Evolutionary conservation across 305 asterid species (phyloP), one percentile per base, ranked within the genome.

Genomic region (Rubia balearica): DNA sequence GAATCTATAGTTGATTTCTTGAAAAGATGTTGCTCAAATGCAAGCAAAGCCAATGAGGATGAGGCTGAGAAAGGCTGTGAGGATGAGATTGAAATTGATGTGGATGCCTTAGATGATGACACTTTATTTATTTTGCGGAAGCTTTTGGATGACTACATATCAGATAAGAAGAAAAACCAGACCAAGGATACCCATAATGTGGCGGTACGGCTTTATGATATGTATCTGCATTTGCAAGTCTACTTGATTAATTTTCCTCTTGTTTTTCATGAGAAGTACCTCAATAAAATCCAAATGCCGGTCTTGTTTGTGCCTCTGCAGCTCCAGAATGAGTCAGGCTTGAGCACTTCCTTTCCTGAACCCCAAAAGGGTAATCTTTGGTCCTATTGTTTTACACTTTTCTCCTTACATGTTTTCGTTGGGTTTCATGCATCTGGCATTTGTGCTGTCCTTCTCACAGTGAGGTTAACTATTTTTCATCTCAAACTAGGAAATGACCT

Each of bases 81-180:
- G 71, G 90, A 87, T 61, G 97, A 90, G 87, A 90, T 90, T 73
- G 97, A 88, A 79, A 86, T 90, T 68, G 97, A 90, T 75, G 77
- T 90, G 68, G 93, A 85, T n/a, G 72, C 86, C 17, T 83, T 87
- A 30, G 67, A 84, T 51, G 91, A 87, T 75, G 91, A 83, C 65
- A 87, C 85, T 38, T 73, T 88, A 65, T 83, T 87, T 71, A 78
- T 69, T 2, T 49, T 90, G 69, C 88, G 91, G 71, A 83, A 81
- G 80, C 92, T 88, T 79, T 55, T 90, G 79, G 86, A 88, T 83
- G 93, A 82, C 55, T 80, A 75, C 76, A 67, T 84, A 11, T 61
- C 67, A 30, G 85, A 81, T 78, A 82, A 82, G 78, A 86, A 72
- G 79, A 83, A 83, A 75, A 80, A 72, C 30, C 88, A 79, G 78